phyloP scores from a whole-genome alignment of 2,329 filamentous ascomycete species.

The Coleophoma eucalyptorum region DNA sequence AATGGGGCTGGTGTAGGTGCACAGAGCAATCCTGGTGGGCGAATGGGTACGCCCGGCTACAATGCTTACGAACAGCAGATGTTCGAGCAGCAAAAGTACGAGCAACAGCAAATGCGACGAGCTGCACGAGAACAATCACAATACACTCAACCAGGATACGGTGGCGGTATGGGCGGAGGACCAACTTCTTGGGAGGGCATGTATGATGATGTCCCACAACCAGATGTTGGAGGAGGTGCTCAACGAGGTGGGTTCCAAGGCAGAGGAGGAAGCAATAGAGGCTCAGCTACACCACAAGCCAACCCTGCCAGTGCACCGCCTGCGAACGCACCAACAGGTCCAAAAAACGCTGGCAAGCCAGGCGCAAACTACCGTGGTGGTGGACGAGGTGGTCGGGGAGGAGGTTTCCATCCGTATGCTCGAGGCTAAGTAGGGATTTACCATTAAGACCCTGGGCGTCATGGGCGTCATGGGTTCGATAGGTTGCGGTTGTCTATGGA shows the following conservation, averaged over 20 bases:
- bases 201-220: slow-evolving; percentile 94
- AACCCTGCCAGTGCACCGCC: slow-evolving; percentile 53
- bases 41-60: slow-evolving; percentile 36
- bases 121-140: slow-evolving; percentile 27
- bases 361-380: slow-evolving; percentile 93
- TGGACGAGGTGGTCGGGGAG: slow-evolving; percentile 64
- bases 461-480: too few species aligned
- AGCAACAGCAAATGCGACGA: slow-evolving; percentile 58
- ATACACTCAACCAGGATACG: slow-evolving; percentile 29
- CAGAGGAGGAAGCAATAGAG: slow-evolving; percentile 23
- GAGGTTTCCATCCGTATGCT: slow-evolving; percentile 79
- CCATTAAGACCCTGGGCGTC: too few species aligned
- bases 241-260: slow-evolving; percentile 17
- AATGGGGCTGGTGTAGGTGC: slow-evolving; percentile 27
- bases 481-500: too few species aligned
- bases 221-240: slow-evolving; percentile 51
- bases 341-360: slow-evolving; percentile 89
- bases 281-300: slow-evolving; percentile 27
- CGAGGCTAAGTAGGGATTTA: slow-evolving; percentile 4
- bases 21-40: slow-evolving; percentile 36
- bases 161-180: slow-evolving; percentile 51
- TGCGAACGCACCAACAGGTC: slow-evolving; percentile 86
- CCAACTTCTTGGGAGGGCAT: slow-evolving; percentile 96
- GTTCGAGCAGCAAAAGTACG: slow-evolving; percentile 77
- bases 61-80: slow-evolving; percentile 66